phyloP scores from a whole-genome alignment of 345 rosid genomes.

The Bruguiera parviflora region DNA sequence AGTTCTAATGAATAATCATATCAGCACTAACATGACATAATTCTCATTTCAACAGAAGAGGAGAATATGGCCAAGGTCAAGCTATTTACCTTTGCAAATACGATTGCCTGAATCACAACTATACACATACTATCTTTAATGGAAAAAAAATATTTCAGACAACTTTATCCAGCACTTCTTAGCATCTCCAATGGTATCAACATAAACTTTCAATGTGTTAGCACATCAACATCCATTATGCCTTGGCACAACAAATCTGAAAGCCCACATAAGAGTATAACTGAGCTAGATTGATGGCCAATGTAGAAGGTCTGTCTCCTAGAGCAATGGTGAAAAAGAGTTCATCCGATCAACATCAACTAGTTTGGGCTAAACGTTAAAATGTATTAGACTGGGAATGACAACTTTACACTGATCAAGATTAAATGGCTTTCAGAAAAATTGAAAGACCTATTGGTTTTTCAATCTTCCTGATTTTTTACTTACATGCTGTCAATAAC shows the following conservation, averaged over 20 bases:
- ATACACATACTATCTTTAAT: constrained; percentile 91
- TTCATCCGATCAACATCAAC: background rate
- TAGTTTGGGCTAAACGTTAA: background rate
- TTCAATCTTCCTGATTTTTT: no score
- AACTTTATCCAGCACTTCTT: constrained; percentile 76
- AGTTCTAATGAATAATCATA: no score
- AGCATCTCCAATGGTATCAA: constrained; percentile 89
- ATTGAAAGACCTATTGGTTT: background rate
- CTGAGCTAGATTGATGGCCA: no score
- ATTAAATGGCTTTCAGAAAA: background rate
- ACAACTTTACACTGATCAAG: background rate
- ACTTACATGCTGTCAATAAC: no score
- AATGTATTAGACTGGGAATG: background rate
- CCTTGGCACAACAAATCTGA: background rate
- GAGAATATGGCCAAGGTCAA: background rate
- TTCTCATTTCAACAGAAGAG: background rate
- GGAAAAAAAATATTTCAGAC: constrained; percentile 67
- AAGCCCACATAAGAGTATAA: background rate
- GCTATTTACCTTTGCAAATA: constrained; percentile 78
- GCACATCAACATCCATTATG: background rate
- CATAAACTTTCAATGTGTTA: constrained; percentile 53
- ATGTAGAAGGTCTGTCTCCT: no score
- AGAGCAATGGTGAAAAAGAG: no score
- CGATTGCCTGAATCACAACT: constrained; percentile 91
- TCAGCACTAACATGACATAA: no score